These are phyloP conservation scores for cucumber (Cucumis sativus) DNA, from an alignment of 306 rosid species.

Conservation along the genomic window DNA sequence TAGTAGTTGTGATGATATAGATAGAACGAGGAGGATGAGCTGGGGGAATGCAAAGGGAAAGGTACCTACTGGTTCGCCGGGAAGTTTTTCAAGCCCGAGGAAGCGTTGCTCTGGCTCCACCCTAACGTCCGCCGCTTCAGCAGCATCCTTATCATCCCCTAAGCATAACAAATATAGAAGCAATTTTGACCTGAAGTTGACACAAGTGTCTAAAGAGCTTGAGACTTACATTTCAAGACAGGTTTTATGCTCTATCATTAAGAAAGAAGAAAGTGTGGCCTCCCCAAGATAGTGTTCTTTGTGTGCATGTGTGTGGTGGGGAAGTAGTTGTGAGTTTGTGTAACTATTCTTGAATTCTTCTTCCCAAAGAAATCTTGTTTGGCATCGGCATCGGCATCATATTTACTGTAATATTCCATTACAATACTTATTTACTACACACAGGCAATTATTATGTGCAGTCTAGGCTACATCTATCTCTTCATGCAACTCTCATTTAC, in stretches of 20 bases:
- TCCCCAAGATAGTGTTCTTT: constrained; percentile 47
- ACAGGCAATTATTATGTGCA: too few relatives aligned
- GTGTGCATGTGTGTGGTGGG: neutral
- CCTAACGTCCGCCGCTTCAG: constrained; percentile 16
- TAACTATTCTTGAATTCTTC: neutral
- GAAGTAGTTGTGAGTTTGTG: neutral
- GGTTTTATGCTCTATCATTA: constrained; percentile 67
- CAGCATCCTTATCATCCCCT: constrained; percentile 51
- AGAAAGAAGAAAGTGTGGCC: constrained; percentile 57
- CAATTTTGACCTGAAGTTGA: constrained; percentile 81
- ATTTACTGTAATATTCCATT: neutral
- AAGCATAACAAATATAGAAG: constrained; percentile 58
- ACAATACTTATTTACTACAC: too few relatives aligned
- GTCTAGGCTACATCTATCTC: too few relatives aligned
- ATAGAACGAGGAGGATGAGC: neutral
- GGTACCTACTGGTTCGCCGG: constrained; percentile 18
- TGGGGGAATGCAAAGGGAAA: constrained; percentile 13
- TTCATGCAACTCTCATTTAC: too few relatives aligned
- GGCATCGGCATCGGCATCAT: neutral
- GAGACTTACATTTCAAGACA: constrained; percentile 92
- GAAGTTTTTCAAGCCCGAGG: constrained; percentile 74
- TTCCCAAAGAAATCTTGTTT: neutral
- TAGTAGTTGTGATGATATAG: neutral
- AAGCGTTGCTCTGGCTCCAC: constrained; percentile 69
- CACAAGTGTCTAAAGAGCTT: constrained; percentile 82